Evolutionary conservation across 306 rosid species (phyloP), one percentile per base, ranked within the genome.

Genomic region (Quercus rubra): DNA sequence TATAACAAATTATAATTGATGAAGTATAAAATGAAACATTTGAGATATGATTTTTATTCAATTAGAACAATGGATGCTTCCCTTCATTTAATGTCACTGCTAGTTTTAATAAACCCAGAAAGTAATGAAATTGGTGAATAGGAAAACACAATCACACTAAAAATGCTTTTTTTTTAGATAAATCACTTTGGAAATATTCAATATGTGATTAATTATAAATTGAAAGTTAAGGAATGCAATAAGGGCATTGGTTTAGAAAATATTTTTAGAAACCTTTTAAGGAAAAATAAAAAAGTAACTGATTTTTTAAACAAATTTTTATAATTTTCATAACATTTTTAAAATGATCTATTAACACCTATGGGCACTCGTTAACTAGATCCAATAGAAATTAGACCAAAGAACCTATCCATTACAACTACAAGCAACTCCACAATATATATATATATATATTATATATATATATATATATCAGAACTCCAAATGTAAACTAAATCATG

Each of bases 401-500:
- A 21, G 55, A 66, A 71, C 78, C 79, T 68, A 63, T 69, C 56
- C 49, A 83, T 77, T 85, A 87, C 89, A 85, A 80, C 31, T 85
- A 87, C 89, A 86, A 80, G 58, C 86, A 78, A 68, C 80, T 80
- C 70, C 81, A 23, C 23, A 74, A 84, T n/a, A n/a, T n/a, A n/a
- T n/a, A n/a, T n/a, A n/a, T n/a, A n/a, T n/a, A n/a, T n/a, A n/a
- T n/a, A n/a, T n/a, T n/a, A n/a, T n/a, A n/a, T n/a, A n/a, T n/a
- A n/a, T n/a, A n/a, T n/a, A 6, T 41, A 86, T 83, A 77, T 33
- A 78, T 85, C 71, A 71, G 84, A 81, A 86, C 81, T 73, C 70
- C 89, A 84, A 46, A 95, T 93, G 90, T 93, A 95, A 94, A 95
- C 90, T 74, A 52, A 84, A 80, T 83, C 77, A 86, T 46, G 74